Conservation (phyloP, 179 eudicot genomes). For the Camellia oleifera region DNA sequence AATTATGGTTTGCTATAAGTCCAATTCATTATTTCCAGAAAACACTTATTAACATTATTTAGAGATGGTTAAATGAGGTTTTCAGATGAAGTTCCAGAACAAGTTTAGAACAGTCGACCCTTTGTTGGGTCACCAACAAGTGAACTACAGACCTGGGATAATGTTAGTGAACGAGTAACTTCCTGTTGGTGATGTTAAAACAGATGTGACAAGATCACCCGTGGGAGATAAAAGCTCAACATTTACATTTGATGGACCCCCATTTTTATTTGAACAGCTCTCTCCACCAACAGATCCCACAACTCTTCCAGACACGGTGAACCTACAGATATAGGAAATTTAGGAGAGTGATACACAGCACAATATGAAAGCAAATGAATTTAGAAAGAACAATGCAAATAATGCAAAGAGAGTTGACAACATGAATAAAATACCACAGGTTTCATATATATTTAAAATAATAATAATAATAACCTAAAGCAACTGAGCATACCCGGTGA, state of each 20-base stretch:
- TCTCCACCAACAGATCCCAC: conserved; percentile 85
- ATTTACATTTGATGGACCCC: conserved; percentile 83
- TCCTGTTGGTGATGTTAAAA: conserved; percentile 65
- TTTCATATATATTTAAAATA: background rate
- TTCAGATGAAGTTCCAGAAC: background rate
- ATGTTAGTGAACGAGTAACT: conserved; percentile 68
- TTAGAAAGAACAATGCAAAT: background rate
- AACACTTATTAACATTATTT: background rate
- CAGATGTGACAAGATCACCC: conserved; percentile 66
- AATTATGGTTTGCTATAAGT: background rate
- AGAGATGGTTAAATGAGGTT: background rate
- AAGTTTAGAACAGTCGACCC: background rate
- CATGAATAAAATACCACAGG: background rate
- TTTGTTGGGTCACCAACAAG: background rate
- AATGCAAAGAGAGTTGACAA: conserved; percentile 8
- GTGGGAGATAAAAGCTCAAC: conserved; percentile 71
- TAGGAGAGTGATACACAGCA: conserved; percentile 3
- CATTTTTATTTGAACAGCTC: conserved; percentile 66
- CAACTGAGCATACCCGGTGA: conserved; percentile 73
- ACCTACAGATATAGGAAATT: conserved; percentile 40
- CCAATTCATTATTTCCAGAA: background rate
- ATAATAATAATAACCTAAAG: background rate
- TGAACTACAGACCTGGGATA: conserved; percentile 59
- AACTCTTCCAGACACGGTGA: conserved; percentile 82
- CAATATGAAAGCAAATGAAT: background rate